Conservation (phyloP, 78 protist species). For the Dictyostelium citrinum region DNA sequence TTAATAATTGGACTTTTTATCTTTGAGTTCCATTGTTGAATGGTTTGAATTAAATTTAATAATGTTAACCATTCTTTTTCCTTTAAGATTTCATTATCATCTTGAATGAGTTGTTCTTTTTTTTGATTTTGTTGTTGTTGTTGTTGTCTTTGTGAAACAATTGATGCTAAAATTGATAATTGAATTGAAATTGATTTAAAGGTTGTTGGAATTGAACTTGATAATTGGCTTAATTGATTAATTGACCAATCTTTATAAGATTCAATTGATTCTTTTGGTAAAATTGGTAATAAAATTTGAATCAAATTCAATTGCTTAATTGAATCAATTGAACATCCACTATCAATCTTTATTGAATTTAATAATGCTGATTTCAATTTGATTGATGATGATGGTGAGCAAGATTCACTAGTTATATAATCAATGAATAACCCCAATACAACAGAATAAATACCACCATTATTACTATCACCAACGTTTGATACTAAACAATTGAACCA, state of each 20-base stretch:
- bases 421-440: neutral
- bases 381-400: neutral
- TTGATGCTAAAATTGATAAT: constrained; percentile 16
- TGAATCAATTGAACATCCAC: neutral
- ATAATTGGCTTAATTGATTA: neutral
- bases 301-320: neutral
- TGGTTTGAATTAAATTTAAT: neutral
- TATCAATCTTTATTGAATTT: neutral
- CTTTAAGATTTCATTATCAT: neutral
- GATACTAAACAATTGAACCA: neutral
- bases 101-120: neutral
- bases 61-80: neutral
- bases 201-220: constrained; percentile 9
- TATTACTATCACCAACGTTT: neutral
- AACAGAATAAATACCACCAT: neutral
- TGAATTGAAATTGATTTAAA: neutral
- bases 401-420: neutral
- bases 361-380: neutral
- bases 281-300: neutral
- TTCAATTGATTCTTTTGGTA: neutral
- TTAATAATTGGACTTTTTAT: constrained; percentile 24
- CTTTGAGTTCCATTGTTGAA: constrained; percentile 47
- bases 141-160: neutral
- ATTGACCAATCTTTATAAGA: neutral
- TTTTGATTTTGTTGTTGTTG: neutral